Evolutionary conservation across 176 grass and related monocot species (phyloP), one percentile per base, ranked within the genome.

Genomic region (Stipa capillata): DNA sequence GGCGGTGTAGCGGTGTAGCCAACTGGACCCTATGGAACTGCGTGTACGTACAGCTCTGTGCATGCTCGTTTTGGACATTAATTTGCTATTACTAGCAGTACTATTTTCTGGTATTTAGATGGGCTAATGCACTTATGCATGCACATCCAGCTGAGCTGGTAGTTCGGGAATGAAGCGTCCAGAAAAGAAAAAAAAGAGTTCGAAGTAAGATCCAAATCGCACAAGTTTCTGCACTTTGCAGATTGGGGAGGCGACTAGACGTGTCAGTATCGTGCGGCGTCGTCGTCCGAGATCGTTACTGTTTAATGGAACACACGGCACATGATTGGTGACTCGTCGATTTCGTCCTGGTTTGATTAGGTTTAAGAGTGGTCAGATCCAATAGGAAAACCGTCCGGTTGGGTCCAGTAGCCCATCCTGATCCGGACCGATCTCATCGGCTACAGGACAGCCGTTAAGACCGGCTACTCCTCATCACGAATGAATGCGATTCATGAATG

Each of bases 401-500:
- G 44, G 60, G 76, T 79, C 76, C 32, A 41, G 51, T 36, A 53
- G 42, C 7, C 23, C 48, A 8, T 39, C 49, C 36, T 44, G 65
- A 21, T 40, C 17, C 17, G 56, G 70, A 54, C 43, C 52, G 6
- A 44, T 77, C 29, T 44, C 58, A 4, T 51, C 85, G 51, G 50
- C 76, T 7, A 17, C 50, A 18, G 35, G 41, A 16, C 55, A 33
- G 50, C 16, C 33, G 21, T 5, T 21, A 36, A 69, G 55, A 8
- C 35, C 56, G n/a, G 31, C 65, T 5, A 20, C 36, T n/a, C 32
- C 43, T 59, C 43, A 8, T 20, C 76, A 12, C n/a, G 4, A 59
- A 31, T 87, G 73, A 87, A 87, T 73, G 82, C 37, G 34, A 11
- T n/a, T 0, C 2, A 16, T 56, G 49, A 49, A 60, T 69, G 78